phyloP scores from a whole-genome alignment of 2,329 filamentous ascomycete genomes.

The Fusarium brachygibbosum region DNA sequence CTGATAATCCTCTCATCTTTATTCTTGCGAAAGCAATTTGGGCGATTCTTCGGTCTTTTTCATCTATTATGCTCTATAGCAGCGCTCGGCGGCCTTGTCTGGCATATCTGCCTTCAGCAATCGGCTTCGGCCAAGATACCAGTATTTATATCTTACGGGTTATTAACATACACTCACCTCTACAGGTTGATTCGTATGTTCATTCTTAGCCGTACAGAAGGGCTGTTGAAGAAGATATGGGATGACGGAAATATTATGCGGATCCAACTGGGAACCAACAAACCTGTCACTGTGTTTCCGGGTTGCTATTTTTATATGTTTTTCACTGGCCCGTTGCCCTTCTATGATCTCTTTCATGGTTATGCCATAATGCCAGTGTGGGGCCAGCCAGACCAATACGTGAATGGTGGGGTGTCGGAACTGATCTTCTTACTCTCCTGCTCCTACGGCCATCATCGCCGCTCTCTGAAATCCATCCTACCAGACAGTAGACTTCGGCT shows the following conservation, averaged over 20 bases:
- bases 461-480: neutral
- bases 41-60: conserved; percentile 3
- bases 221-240: neutral
- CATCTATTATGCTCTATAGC: neutral
- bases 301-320: conserved; percentile 8
- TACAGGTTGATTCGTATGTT: conserved; percentile 1
- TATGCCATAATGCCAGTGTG: conserved; percentile 2
- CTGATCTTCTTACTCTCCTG: neutral
- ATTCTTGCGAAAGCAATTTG: no score
- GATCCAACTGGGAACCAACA: neutral
- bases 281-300: neutral
- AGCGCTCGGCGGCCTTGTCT: neutral
- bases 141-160: neutral
- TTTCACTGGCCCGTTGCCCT: conserved; percentile 2
- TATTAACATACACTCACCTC: neutral
- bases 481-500: neutral
- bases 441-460: neutral
- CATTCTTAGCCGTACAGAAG: neutral
- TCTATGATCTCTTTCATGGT: neutral
- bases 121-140: neutral
- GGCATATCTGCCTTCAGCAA: neutral
- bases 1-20: no score
- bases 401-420: neutral
- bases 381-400: neutral
- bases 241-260: neutral